Percentiles rank a stretch among this genome's conserved stretches.
These are phyloP conservation scores for Erysimum cheiranthoides DNA, from an alignment of 345 rosid species.

Conservation along the genomic window DNA sequence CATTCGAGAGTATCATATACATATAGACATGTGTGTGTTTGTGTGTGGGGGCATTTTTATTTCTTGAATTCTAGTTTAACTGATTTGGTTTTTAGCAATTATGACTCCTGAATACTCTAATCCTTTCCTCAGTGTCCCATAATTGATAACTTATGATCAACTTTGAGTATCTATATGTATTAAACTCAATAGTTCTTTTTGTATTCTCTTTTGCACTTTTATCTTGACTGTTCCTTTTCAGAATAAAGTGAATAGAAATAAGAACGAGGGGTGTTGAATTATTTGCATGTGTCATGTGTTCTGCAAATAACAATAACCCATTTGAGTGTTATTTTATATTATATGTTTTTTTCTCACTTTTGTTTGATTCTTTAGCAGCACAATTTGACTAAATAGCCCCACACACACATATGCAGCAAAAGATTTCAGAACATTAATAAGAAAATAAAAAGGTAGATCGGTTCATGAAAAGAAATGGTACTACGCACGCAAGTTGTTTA, in stretches of 20 bases:
- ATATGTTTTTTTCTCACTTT: constrained; percentile 32
- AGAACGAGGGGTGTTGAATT: constrained; percentile 43
- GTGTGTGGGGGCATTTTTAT: constrained; percentile 31
- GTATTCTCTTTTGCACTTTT: constrained; percentile 26
- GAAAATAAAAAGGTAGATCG: constrained; percentile 30
- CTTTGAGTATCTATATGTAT: constrained; percentile 36
- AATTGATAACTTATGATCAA: constrained; percentile 40
- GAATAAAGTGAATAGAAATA: constrained; percentile 30
- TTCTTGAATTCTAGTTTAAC: constrained; percentile 44
- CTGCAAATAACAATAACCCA: constrained; percentile 32
- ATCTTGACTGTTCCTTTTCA: constrained; percentile 45
- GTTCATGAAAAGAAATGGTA: constrained; percentile 42
- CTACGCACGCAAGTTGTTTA: constrained; percentile 48
- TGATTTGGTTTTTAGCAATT: constrained; percentile 42
- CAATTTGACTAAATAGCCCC: constrained; percentile 49
- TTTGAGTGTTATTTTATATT: constrained; percentile 37
- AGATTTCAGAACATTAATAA: constrained; percentile 33
- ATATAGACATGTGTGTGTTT: constrained; percentile 36
- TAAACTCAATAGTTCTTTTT: constrained; percentile 30
- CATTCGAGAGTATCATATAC: constrained; percentile 30
- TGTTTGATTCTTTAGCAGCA: constrained; percentile 46
- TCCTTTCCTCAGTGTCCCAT: constrained; percentile 32
- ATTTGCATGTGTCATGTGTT: constrained; percentile 52
- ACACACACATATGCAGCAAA: constrained; percentile 19
- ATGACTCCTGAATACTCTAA: constrained; percentile 29